Base-by-base conservation (phyloP, 352 stramenopile species). In the Globisporangium rhizosaccharum region DNA sequence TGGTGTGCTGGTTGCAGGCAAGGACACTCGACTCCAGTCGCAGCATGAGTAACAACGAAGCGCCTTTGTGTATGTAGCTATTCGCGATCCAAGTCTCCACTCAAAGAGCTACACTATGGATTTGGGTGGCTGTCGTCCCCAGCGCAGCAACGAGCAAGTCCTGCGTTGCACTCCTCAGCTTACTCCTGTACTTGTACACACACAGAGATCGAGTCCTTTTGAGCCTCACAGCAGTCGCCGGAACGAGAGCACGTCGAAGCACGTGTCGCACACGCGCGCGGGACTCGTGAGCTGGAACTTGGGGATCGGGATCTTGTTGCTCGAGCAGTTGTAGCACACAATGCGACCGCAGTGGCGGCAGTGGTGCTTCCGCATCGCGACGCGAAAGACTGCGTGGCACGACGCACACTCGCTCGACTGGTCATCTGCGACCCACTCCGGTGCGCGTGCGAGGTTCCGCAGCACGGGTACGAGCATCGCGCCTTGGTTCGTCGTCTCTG, bases 311-410 rank as follows among this genome's bases (percentile, higher is more conserved):
- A 92, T 90, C 63, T 87, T 90, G 70, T 90, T 85, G 63, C 76
- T 88, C 8, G 81, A 92, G 67, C 85, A 94, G 54, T 89, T 92
- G 75, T 91, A 90, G 68, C 85, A 94, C 41, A 94, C 66, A 49
- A 84, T 84, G 59, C 85, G 85, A 7, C 85, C 85, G 51, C 85
- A 94, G 54, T 94, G 85, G 17, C 78, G 79, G 47, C 85, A 94
- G 62, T 92, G 80, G 62, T 94, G 82, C 57, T 88, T 90, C 36
- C 85, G 83, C 79, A 92, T 91, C 36, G 85, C 82, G 37, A 94
- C 67, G 23, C 82, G 79, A 64, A 94, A 94, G 0, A 70, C 66
- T 10, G 79, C 65, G 48, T 87, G 82, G 51, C 85, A 94, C 2
- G 81, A 88, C 20, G 82, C 81, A 48, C 85, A 94, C 52, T 92